Evolutionary conservation across 2,329 filamentous ascomycete genomes (phyloP).

Genomic region (Nothophaeocryptopus gaeumannii): DNA sequence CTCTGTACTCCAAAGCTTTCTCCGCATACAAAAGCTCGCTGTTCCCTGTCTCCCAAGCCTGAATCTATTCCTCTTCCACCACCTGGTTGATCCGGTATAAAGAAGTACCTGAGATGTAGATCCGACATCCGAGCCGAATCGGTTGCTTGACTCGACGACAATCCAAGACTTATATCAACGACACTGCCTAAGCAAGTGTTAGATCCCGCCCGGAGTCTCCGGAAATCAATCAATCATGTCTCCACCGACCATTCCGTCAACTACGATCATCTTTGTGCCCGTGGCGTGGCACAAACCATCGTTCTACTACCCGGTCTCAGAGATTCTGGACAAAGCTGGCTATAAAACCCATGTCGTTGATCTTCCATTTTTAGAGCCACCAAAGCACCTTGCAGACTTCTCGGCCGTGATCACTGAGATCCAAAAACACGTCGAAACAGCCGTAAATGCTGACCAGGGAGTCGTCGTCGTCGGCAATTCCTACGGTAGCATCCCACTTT

Average conservation of each 20-base stretch:
- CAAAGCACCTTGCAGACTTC: slow-evolving; percentile 5
- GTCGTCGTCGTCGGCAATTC: slow-evolving; percentile 33
- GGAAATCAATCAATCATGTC: neutral
- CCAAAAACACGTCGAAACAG: slow-evolving; percentile 13
- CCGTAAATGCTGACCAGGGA: slow-evolving; percentile 25
- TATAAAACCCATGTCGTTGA: slow-evolving; percentile 8
- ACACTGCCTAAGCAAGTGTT: neutral
- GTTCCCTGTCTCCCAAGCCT: slow-evolving; percentile 4
- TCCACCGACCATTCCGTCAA: neutral
- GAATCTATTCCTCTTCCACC: neutral
- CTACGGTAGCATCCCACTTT: slow-evolving; percentile 31
- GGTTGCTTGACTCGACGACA: neutral
- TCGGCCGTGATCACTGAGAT: slow-evolving; percentile 8
- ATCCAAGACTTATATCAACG: neutral
- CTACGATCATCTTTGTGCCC: slow-evolving; percentile 14
- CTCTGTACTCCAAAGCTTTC: slow-evolving; percentile 7
- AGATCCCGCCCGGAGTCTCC: neutral
- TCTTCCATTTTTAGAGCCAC: slow-evolving; percentile 6
- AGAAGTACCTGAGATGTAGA: neutral
- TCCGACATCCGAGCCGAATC: slow-evolving; percentile 5
- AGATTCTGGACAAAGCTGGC: slow-evolving; percentile 5
- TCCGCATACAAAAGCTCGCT: slow-evolving; percentile 2
- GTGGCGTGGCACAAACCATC: slow-evolving; percentile 16
- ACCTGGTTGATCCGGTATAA: neutral
- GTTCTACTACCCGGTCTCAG: slow-evolving; percentile 1